Evolutionary conservation across 2,329 filamentous ascomycete species (phyloP).

Genomic region (Zasmidium citrigriseum): DNA sequence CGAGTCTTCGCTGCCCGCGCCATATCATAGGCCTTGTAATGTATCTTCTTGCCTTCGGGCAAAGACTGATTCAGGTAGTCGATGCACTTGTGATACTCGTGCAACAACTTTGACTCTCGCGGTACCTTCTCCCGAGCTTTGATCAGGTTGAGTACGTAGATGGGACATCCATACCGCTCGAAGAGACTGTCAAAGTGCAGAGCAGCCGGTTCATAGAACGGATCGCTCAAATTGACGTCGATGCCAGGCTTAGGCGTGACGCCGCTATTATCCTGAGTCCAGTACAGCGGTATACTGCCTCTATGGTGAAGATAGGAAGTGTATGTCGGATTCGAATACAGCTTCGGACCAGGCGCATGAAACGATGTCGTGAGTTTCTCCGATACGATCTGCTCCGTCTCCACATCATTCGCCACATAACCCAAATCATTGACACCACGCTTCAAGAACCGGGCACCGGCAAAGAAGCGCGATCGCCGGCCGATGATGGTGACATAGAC

Average conservation of each 20-base stretch:
- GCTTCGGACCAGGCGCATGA: constrained; percentile 80
- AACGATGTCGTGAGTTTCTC: constrained; percentile 95
- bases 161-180: constrained; percentile 84
- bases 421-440: constrained; percentile 91
- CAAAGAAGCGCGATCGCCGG: constrained; percentile 86
- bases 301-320: constrained; percentile 97
- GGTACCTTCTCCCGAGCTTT: constrained; percentile 82
- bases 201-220: constrained; percentile 90
- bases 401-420: constrained; percentile 97
- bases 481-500: constrained; percentile 95
- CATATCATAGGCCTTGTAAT: constrained; percentile 98
- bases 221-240: constrained; percentile 90
- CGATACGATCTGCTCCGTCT: constrained; percentile 97
- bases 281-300: constrained; percentile 94
- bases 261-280: constrained; percentile 94
- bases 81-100: constrained; percentile 84
- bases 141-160: constrained; percentile 90
- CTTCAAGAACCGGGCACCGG: constrained; percentile 91
- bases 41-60: constrained; percentile 78
- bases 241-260: constrained; percentile 97
- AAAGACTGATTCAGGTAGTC: constrained; percentile 94
- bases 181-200: constrained; percentile 96
- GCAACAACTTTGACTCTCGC: constrained; percentile 84
- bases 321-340: constrained; percentile 87
- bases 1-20: constrained; percentile 87